Conservation (phyloP, 2,329 filamentous ascomycete species). For the Pseudogymnoascus sp. region DNA sequence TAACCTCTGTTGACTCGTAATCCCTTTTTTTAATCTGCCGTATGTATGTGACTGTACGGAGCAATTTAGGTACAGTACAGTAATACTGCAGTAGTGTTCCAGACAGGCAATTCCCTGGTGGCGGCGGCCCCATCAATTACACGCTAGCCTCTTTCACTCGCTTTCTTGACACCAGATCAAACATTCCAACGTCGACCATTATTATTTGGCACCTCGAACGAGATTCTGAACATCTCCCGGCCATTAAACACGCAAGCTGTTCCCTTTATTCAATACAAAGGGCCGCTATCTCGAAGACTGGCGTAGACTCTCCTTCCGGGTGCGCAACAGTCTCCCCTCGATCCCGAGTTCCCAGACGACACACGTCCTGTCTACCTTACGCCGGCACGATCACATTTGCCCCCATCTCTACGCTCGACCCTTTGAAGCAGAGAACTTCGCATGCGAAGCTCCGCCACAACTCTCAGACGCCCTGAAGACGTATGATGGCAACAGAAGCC, state of each 20-base stretch:
- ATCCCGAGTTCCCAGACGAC: slow-evolving; percentile 6
- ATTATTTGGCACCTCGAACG: background rate
- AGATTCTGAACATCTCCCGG: background rate
- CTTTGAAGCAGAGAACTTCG: slow-evolving; percentile 19
- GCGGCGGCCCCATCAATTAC: slow-evolving; percentile 1
- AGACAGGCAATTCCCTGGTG: slow-evolving; percentile 4
- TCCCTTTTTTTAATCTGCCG: background rate
- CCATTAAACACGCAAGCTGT: slow-evolving; percentile 4
- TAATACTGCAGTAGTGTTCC: slow-evolving; percentile 3
- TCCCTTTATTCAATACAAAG: background rate
- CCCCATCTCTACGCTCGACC: background rate
- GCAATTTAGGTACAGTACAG: background rate
- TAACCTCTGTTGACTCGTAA: background rate
- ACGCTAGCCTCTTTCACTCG: slow-evolving; percentile 6
- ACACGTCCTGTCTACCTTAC: slow-evolving; percentile 6
- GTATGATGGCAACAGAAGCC: slow-evolving; percentile 61
- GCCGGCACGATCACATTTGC: background rate
- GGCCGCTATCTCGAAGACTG: slow-evolving; percentile 4
- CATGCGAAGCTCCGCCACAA: slow-evolving; percentile 29
- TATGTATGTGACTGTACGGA: background rate
- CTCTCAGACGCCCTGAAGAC: slow-evolving; percentile 35
- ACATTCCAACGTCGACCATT: slow-evolving; percentile 3
- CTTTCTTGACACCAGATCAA: slow-evolving; percentile 9
- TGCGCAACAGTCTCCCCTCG: background rate
- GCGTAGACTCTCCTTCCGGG: background rate